These are phyloP conservation scores for Ogataea wickerhamii DNA, from an alignment of 805 yeast genomes.

Conservation along the genomic window DNA sequence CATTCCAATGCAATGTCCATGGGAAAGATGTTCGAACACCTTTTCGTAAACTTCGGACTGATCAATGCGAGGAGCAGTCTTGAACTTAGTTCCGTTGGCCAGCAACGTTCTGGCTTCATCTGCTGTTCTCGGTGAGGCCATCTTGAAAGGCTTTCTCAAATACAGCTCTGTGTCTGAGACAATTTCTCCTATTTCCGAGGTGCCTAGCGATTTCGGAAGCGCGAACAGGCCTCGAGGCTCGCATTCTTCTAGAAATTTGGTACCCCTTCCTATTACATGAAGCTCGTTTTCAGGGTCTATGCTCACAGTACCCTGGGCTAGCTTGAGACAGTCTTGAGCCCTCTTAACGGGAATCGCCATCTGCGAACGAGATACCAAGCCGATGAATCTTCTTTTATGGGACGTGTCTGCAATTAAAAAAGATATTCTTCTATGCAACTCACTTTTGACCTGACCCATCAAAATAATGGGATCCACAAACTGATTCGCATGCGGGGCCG, in stretches of 20 bases:
- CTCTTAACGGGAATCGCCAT: slow-evolving; percentile 87
- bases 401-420: slow-evolving; percentile 54
- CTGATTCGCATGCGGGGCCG: slow-evolving; percentile 85
- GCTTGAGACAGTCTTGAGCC: slow-evolving; percentile 78
- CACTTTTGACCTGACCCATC: slow-evolving; percentile 68
- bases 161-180: slow-evolving; percentile 67
- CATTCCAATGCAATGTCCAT: slow-evolving; percentile 82
- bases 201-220: slow-evolving; percentile 74
- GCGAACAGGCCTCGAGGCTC: slow-evolving; percentile 65
- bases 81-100: slow-evolving; percentile 52
- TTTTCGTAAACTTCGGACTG: slow-evolving; percentile 78
- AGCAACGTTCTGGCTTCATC: slow-evolving; percentile 41
- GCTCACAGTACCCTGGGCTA: slow-evolving; percentile 64
- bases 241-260: slow-evolving; percentile 63
- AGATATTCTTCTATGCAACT: slow-evolving; percentile 45
- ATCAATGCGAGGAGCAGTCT: slow-evolving; percentile 78
- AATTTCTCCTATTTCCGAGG: slow-evolving; percentile 64
- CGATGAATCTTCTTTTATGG: slow-evolving; percentile 53
- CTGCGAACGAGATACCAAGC: slow-evolving; percentile 70
- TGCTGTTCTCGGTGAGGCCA: slow-evolving; percentile 35
- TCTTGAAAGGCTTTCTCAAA: slow-evolving; percentile 65
- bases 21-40: slow-evolving; percentile 79
- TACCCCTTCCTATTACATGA: slow-evolving; percentile 58
- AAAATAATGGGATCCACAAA: slow-evolving; percentile 73
- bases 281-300: slow-evolving; percentile 44